These are phyloP conservation scores for Calamus simplicifolius DNA, from an alignment of 176 grass and related monocot species.

Conservation along the genomic window DNA sequence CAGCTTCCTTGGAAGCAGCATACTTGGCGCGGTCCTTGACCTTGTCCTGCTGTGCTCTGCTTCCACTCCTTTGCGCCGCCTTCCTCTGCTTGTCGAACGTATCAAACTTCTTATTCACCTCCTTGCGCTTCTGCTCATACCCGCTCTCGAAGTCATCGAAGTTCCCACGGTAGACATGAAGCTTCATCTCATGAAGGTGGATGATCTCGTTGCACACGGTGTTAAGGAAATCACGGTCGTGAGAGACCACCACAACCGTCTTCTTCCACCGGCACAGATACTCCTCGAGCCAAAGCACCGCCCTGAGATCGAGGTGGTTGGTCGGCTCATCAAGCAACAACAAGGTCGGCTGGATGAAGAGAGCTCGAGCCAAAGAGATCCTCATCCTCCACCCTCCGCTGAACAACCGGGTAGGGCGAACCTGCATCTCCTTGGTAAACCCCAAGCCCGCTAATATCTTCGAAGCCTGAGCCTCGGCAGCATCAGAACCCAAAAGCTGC, in stretches of 20 bases:
- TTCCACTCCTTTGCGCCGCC: conserved; percentile 75
- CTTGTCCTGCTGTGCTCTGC: conserved; percentile 84
- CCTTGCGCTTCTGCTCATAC: conserved; percentile 89
- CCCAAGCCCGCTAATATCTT: conserved; percentile 84
- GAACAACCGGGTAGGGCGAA: conserved; percentile 68
- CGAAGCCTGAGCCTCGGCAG: conserved; percentile 52
- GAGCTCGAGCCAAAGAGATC: conserved; percentile 84
- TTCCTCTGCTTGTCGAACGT: conserved; percentile 83
- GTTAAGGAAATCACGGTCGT: conserved; percentile 88
- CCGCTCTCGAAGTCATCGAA: conserved; percentile 92
- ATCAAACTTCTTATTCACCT: conserved; percentile 83
- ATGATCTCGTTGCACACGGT: conserved; percentile 89
- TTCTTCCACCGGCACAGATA: conserved; percentile 98
- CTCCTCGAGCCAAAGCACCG: conserved; percentile 92
- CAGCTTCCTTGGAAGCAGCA: conserved; percentile 66
- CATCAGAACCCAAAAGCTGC: conserved; percentile 66
- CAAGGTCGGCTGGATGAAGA: conserved; percentile 94
- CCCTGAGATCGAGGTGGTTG: conserved; percentile 90
- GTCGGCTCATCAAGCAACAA: conserved; percentile 89
- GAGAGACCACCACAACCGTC: conserved; percentile 82
- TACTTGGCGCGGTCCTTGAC: conserved; percentile 72
- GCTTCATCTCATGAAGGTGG: conserved; percentile 70
- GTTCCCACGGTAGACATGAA: conserved; percentile 88
- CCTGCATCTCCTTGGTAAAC: conserved; percentile 82
- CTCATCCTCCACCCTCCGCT: conserved; percentile 99